Base-by-base conservation (phyloP, 331 rosid species). In the Cydonia oblonga region DNA sequence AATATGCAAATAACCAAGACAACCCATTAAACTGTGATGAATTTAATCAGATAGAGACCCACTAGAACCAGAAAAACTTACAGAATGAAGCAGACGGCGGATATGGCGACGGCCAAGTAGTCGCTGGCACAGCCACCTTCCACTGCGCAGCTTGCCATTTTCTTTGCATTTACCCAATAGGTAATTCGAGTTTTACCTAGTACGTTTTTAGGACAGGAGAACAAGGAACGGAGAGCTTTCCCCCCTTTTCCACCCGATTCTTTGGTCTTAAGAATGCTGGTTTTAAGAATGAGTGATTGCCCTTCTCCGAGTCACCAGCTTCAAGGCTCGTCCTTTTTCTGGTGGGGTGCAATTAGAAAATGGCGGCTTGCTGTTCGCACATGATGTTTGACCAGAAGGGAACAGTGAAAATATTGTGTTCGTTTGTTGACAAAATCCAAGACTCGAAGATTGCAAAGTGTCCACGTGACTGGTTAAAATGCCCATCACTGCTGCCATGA, bases 91-190 rank as follows among this genome's bases (percentile, higher is more conserved):
- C 49, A 40, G 16, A 40, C 16, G 49, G 49, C 49, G 16, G 49
- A 12, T 40, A 40, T 40, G 16, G 49, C 49, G 49, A 40, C 49
- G 49, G 49, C 49, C 16, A 40, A 40, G 49, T 40, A 40, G 49
- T 40, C 49, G 49, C 49, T 40, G 16, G 49, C 49, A 40, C 49
- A 40, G 5, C 49, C 49, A 40, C 49, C 49, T 54, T 83, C 68
- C 18, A 77, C 79, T 18, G 97, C 96, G 80, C 97, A 95, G 56
- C 71, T 69, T 5, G 75, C 79, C 97, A 93, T 85, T 74, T 28
- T 80, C 75, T 49, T 54, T 3, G 78, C 92, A 79, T 84, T 60
- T 60, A 38, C 44, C 14, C 44, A 10, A 38, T 0, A 62, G 16
- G 54, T 3, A 38, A 5, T 60, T 35, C 38, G 24, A 40, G 57